Percentiles rank a stretch among this genome's conserved stretches.
phyloP scores from a whole-genome alignment of 805 yeast species.

The Candida ovalis region DNA sequence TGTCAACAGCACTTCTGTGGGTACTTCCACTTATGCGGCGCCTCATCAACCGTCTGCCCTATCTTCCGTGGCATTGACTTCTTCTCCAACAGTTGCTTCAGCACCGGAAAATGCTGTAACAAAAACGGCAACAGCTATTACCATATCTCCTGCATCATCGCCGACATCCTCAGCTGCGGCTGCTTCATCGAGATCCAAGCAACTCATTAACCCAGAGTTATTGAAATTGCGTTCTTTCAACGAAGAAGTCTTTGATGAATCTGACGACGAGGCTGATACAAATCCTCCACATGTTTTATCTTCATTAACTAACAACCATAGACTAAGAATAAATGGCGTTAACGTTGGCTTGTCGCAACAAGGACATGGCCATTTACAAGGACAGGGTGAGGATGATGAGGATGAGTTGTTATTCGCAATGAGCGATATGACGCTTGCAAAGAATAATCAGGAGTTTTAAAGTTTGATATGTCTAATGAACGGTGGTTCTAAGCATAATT shows the following conservation, averaged over 20 bases:
- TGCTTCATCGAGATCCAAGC: not conserved
- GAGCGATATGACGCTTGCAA: conserved; percentile 60
- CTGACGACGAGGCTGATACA: conserved; percentile 30
- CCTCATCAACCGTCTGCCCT: conserved; percentile 7
- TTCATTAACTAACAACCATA: not conserved
- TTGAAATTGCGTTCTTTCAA: conserved; percentile 29
- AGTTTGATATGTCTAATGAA: not conserved
- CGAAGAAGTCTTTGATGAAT: conserved; percentile 31
- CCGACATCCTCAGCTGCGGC: not conserved
- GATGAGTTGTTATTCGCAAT: conserved; percentile 66
- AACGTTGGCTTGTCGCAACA: not conserved
- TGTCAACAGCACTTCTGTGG: not conserved
- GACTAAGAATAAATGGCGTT: conserved; percentile 2
- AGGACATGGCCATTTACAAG: not conserved
- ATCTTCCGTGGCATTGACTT: not conserved
- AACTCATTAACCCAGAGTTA: conserved; percentile 21
- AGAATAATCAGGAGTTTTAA: conserved; percentile 24
- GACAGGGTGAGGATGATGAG: conserved; percentile 49
- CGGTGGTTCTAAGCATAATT: not conserved
- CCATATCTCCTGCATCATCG: not conserved
- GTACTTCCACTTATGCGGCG: not conserved
- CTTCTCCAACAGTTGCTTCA: not conserved
- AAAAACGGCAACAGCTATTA: conserved; percentile 10
- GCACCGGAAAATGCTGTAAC: not conserved
- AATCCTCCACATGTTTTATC: conserved; percentile 11